Conservation (phyloP, 2,329 filamentous ascomycete genomes). For the Kalaharituber pfeilii region DNA sequence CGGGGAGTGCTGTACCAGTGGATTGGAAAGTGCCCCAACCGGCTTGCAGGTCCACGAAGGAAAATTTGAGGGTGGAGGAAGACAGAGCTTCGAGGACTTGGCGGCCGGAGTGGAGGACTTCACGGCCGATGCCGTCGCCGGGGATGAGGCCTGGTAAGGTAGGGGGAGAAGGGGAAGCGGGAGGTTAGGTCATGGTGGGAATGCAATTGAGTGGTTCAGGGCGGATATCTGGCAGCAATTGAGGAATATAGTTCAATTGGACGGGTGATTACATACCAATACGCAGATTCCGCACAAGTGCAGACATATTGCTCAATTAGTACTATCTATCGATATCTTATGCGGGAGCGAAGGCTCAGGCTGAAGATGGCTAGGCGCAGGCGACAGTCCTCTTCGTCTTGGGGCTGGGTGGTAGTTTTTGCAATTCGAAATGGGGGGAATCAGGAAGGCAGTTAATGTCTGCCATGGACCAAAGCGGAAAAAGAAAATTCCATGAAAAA, state of each 20-base stretch:
- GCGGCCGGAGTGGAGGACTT: constrained; percentile 90
- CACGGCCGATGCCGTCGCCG: constrained; percentile 93
- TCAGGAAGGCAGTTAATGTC: too few species aligned
- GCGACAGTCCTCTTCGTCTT: too few species aligned
- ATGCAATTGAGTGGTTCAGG: not conserved
- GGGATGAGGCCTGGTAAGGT: constrained; percentile 62
- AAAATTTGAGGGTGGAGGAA: constrained; percentile 81
- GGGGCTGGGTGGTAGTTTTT: too few species aligned
- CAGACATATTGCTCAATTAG: too few species aligned
- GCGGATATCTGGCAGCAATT: too few species aligned
- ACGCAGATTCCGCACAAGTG: not conserved
- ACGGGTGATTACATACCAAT: not conserved
- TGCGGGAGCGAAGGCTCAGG: too few species aligned
- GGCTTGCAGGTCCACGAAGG: constrained; percentile 80
- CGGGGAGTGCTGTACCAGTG: constrained; percentile 73
- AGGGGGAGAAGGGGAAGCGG: not conserved
- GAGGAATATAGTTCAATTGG: too few species aligned
- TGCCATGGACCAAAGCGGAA: too few species aligned
- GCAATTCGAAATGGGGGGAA: too few species aligned
- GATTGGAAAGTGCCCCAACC: constrained; percentile 87
- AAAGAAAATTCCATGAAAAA: too few species aligned
- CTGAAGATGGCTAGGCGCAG: too few species aligned
- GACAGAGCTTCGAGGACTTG: constrained; percentile 85
- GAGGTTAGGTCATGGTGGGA: not conserved
- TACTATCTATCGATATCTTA: too few species aligned